phyloP scores from a whole-genome alignment of 73 alveolate species.

The Blepharisma japonicum region DNA sequence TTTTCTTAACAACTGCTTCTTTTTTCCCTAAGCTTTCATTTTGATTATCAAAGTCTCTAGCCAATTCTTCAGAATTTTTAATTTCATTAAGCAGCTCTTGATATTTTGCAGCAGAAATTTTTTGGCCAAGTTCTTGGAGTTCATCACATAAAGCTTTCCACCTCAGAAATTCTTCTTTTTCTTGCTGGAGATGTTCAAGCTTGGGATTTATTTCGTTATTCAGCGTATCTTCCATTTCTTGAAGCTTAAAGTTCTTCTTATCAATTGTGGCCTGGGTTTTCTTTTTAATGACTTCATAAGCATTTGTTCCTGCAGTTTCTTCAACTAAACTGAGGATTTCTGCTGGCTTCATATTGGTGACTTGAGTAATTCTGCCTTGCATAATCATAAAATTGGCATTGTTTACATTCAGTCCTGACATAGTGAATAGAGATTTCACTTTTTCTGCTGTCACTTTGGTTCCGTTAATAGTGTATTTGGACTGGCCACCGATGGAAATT shows the following conservation, averaged over 20 bases:
- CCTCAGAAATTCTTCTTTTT: slow-evolving; percentile 69
- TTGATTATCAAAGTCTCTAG: slow-evolving; percentile 25
- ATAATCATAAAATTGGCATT: slow-evolving; percentile 98
- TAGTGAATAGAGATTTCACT: slow-evolving; percentile 75
- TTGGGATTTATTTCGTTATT: slow-evolving; percentile 79
- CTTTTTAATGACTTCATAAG: slow-evolving; percentile 93
- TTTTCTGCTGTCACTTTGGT: slow-evolving; percentile 73
- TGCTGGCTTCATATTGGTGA: slow-evolving; percentile 97
- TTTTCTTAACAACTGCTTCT: not conserved
- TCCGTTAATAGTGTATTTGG: slow-evolving; percentile 89
- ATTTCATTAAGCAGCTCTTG: slow-evolving; percentile 46
- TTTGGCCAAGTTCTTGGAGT: slow-evolving; percentile 66
- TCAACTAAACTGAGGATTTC: slow-evolving; percentile 68
- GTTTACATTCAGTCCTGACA: slow-evolving; percentile 92
- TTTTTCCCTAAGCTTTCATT: slow-evolving; percentile 31
- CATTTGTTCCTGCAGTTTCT: slow-evolving; percentile 98
- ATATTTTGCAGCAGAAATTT: slow-evolving; percentile 67
- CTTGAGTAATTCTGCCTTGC: slow-evolving; percentile 98
- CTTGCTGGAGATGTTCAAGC: slow-evolving; percentile 74
- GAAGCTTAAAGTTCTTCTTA: slow-evolving; percentile 82
- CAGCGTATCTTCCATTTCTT: slow-evolving; percentile 77
- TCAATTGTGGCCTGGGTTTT: slow-evolving; percentile 69
- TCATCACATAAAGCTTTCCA: slow-evolving; percentile 79
- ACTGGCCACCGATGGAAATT: slow-evolving; percentile 62
- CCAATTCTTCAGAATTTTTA: slow-evolving; percentile 39